Evolutionary conservation across 129 eudicot genomes (phyloP), one percentile per base, ranked within the genome.

Genomic region (Oenanthe sinensis): DNA sequence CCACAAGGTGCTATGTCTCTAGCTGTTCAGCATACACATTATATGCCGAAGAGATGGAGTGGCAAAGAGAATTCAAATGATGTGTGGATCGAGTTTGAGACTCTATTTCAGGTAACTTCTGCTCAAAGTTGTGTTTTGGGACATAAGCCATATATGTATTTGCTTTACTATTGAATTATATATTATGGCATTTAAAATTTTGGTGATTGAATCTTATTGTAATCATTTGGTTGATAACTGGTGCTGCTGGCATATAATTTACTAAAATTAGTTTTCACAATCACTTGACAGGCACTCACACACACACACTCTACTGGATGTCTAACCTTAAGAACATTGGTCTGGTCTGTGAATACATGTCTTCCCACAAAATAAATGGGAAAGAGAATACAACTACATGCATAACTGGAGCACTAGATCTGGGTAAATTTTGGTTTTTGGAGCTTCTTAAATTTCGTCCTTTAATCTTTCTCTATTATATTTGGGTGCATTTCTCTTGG

Each of bases 41-140:
- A 90, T 84, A 91, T 92, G 98, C 98, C 98, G 22, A 95, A 91
- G 85, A 88, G 86, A 74, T 95, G 98, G 98, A 96, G 97, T 40
- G 90, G 85, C 79, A 91, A 88, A 85, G 98, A 95, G 77, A 85
- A 87, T 79, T 88, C 94, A 6, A 94, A 87, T 74, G 72, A 80
- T 28, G 97, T 95, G 19, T 81, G 96, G 60, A 71, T 85, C 74
- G 96, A 95, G 82, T 91, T 95, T 82, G 98, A 92, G 84, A 92
- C 96, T 42, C 87, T 95, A 73, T 95, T 91, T 81, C 97, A 95
- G 97, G 98, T 92, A 85, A 49, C 6, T 80, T 50, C 36, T 65
- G 55, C 70, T 68, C 22, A 63, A 58, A 63, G 36, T 46, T 47
- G 28, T 62, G 9, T 39, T 77, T 77, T 22, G 4, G 44, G 39